These are phyloP conservation scores for Debaryomyces udenii DNA, from an alignment of 1,139 yeast species.

Conservation along the genomic window DNA sequence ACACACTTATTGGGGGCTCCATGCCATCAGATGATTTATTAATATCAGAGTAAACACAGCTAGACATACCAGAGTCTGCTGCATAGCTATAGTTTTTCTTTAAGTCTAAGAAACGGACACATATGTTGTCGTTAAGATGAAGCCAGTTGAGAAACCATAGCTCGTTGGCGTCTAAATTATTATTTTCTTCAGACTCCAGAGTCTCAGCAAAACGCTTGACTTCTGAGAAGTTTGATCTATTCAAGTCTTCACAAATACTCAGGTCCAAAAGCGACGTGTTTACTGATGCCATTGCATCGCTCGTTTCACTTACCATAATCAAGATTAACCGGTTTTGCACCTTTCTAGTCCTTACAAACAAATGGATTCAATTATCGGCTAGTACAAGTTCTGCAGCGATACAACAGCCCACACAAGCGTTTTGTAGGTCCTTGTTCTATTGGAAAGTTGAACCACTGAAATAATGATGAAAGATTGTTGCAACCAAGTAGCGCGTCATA, in stretches of 20 bases:
- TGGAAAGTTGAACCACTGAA: too few species aligned
- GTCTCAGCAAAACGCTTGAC: not conserved
- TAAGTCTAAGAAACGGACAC: not conserved
- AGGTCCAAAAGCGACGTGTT: not conserved
- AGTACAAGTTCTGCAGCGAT: too few species aligned
- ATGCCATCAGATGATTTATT: not conserved
- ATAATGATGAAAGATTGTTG: not conserved
- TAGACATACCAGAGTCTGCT: not conserved
- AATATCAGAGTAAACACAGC: not conserved
- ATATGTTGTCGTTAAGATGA: slow-evolving; percentile 1
- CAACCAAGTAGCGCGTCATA: not conserved
- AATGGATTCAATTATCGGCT: too few species aligned
- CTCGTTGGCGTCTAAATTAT: not conserved
- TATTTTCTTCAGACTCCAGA: not conserved
- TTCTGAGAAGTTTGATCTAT: not conserved
- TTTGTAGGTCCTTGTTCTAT: too few species aligned
- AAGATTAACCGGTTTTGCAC: too few species aligned
- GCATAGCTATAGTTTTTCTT: slow-evolving; percentile 2
- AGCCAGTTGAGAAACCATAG: slow-evolving; percentile 1
- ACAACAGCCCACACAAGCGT: too few species aligned
- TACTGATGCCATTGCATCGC: not conserved
- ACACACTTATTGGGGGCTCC: not conserved
- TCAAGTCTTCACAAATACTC: not conserved
- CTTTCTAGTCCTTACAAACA: too few species aligned
- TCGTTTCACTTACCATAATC: not conserved